Evolutionary conservation across 306 rosid genomes (phyloP), one percentile per base, ranked within the genome.

Genomic region (Pueraria montana): DNA sequence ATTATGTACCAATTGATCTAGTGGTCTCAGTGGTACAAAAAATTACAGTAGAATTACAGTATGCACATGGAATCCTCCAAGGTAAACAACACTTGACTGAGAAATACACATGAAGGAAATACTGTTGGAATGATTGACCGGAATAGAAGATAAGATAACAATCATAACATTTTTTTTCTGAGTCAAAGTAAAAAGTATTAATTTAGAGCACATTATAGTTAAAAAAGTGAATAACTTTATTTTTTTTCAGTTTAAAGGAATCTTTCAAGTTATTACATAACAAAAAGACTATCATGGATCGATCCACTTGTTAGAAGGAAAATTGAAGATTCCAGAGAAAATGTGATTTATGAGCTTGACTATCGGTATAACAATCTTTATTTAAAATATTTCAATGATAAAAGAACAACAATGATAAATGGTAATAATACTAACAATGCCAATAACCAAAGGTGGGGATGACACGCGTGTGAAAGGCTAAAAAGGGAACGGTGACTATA

Each of bases 221-320:
- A 34, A 34, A 65, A 65, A 8, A 34, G 42, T 36, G 14, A 46
- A 46, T 46, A 12, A 12, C 52, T 46, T 11, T 43, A 10, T 10
- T 43, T 66, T 38, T 2, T 32, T 27, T 8, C 5, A 63, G 46
- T 46, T 30, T 53, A 26, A 79, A 70, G n/a, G 38, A 17, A 43
- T 24, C 17, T 45, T 45, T 24, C 20, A 67, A 43, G 56, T 66
- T 38, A 49, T 14, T 79, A 69, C 21, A 69, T 69, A 38, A 71
- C 77, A 72, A 61, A 82, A 76, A 27, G 16, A 63, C 12, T 49
- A 75, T 67, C 59, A 65, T 66, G 26, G 56, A 53, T 79, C 56
- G 68, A 76, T 71, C 84, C 82, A 73, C 75, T 46, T 48, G 86
- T 32, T 74, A 26, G 36, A 55, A 70, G 84, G 17, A 67, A 38